Base-by-base conservation (phyloP, 1,139 yeast genomes). In the Suhomyces choctaworum region DNA sequence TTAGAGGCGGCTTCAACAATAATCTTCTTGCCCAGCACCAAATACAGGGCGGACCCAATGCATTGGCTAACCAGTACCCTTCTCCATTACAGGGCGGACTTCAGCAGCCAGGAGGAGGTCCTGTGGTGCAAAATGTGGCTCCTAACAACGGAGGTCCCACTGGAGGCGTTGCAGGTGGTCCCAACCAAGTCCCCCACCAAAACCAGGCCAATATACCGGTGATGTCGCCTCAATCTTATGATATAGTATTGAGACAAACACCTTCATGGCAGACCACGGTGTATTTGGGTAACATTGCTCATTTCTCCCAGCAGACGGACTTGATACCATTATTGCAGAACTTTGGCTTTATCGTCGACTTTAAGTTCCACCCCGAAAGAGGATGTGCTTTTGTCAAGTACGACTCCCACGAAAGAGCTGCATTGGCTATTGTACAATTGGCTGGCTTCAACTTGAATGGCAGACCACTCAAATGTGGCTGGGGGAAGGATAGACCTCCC, bases 231-330 rank as follows among this genome's bases (percentile, higher is more conserved):
- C 81, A 76, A 48, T 73, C 77, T 26, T 85, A 78, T 53, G 94
- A 85, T 34, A 67, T 77, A 37, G 83, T 86, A 31, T 65, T 84
- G 44, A 74, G 86, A 60, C 89, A 84, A 60, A 71, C 92, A 4
- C 95, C 95, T 26, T 72, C 75, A 34, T 82, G 88, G 88, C 86
- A 85, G 58, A 80, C 92, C n/a, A 87, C 96, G 3, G 94, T 88
- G 13, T 88, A 88, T 56, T 67, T 88, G 44, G 96, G 97, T 25
- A 88, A 88, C 56, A 73, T 88, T 50, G 82, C 95, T 21, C 90
- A 82, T 47, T 81, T 70, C 56, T 80, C 88, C 16, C 78, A 81
- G 37, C 88, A 82, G 55, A 72, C 73, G 37, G 95, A 86, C 43
- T 66, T 88, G 52, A 68, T 83, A 37, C 89, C 92, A n/a, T 63